Evolutionary conservation across 2,329 filamentous ascomycete species (phyloP), one percentile per base, ranked within the genome.

Genomic region (Exophiala phaeomuriformis): DNA sequence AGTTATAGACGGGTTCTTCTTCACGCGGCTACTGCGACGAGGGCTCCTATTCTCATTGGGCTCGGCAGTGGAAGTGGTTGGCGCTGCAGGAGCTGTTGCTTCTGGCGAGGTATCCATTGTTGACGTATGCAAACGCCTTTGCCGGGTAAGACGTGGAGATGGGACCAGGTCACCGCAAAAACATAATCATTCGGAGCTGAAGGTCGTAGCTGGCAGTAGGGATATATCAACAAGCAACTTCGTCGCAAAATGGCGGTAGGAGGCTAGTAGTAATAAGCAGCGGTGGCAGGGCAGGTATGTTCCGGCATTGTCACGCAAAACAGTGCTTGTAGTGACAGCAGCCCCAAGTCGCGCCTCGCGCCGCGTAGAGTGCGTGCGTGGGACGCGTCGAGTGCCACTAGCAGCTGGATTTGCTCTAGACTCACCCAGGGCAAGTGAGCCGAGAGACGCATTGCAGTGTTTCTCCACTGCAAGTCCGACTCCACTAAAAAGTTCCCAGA

Each of bases 1-100:
- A 8, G 75, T 77, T 33, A 77, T 69, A 30, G 74, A 71, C 42
- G 75, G 74, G 47, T 70, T 71, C 57, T 72, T 75, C 63, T 58
- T 60, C 27, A 60, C 68, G 69, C 49, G 64, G 66, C 60, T 70
- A 71, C 53, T 58, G 44, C 54, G 49, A 39, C 55, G 52, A 43
- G 59, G 59, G 49, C 54, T 61, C 47, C 44, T 43, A 42, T 30
- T 54, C 31, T 56, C 36, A 30, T 53, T 36, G 27, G 47, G 39
- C n/a, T 52, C 35, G 45, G 55, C 9, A 36, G 52, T 47, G 27
- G 59, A 55, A 28, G 48, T 54, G 47, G 54, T 53, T 8, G 45
- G 36, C 28, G 59, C 55, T 33, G 44, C 28, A 36, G 55, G 55
- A 10, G 57, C 47, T 52, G 47, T 47, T 55, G 52, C 53, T 32